phyloP scores from a whole-genome alignment of 306 rosid species.

The Erythrophleum fordii region DNA sequence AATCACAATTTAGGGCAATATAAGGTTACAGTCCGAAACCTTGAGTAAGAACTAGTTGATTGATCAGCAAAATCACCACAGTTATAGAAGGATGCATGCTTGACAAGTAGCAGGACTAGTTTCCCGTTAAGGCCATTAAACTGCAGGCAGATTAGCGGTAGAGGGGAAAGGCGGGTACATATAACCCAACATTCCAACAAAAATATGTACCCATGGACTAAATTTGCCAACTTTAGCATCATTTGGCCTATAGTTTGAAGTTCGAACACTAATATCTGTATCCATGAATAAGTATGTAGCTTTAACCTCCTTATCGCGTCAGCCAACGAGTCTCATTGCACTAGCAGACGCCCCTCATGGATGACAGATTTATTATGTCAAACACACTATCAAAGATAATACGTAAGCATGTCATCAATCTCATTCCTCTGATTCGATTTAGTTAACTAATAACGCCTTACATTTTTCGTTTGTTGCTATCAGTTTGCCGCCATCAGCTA shows the following conservation, averaged over 20 bases:
- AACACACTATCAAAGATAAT: background rate
- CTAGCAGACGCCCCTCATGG: background rate
- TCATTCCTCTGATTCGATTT: background rate
- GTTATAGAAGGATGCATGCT: background rate
- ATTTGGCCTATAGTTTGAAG: background rate
- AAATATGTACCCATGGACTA: conserved; percentile 1
- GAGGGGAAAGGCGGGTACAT: background rate
- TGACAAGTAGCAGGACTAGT: background rate
- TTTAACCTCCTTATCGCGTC: conserved; percentile 13
- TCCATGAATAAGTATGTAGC: background rate
- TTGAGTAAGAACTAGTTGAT: background rate
- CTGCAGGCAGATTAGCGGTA: too few species aligned
- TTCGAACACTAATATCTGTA: background rate
- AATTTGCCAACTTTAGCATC: conserved; percentile 2
- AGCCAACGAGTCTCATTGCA: conserved; percentile 4
- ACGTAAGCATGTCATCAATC: background rate
- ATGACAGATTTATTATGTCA: background rate
- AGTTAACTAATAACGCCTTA: background rate
- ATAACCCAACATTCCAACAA: background rate
- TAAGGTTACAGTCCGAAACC: background rate
- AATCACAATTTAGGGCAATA: too few species aligned
- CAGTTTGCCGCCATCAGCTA: conserved; percentile 22
- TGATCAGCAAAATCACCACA: conserved; percentile 2
- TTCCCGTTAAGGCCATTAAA: background rate
- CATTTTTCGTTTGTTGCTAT: background rate